Base-by-base conservation (phyloP, 2,329 filamentous ascomycete genomes). In the Ilyonectria robusta region DNA sequence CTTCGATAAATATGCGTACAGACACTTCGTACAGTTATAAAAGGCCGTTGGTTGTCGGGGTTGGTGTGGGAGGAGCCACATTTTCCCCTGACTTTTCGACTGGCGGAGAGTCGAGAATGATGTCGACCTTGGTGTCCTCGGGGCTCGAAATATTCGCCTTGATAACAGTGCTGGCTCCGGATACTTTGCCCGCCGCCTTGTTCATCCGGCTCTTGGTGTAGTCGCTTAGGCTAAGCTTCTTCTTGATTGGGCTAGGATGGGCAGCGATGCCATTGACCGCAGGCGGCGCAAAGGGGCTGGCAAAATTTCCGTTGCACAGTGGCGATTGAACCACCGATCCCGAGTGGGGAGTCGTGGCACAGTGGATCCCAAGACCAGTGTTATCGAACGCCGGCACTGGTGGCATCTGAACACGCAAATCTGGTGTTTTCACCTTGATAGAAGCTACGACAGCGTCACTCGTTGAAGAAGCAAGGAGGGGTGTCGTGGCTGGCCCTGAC, bases 221-320 rank as follows among this genome's bases (percentile, higher is more conserved):
- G 74, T 92, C 90, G 73, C 89, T 91, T 2, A 92, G 78, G 69
- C 88, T 91, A 42, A 92, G 80, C 78, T 91, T 92, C 83, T 92
- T 92, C 79, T 91, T 91, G 35, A 89, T 81, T 2, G 90, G 89
- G 68, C 88, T 91, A 3, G 88, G 87, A 23, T 84, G 83, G 10
- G 83, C 83, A 6, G 77, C 77, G 9, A 81, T 71, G 15, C 85
- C 83, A 62, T 86, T 88, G 37, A 83, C 74, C 0, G 80, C 72
- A 0, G 82, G 69, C 7, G 82, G 75, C 4, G 80, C 74, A 59
- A 89, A 86, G 0, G 86, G 81, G 53, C 79, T 85, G 1, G 83
- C 70, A 35, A 83, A 74, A 59, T 76, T 81, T 29, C 73, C 73
- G 4, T 80, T 72, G 2, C 84, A 82, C 60, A 87, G 85, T 0